These are phyloP conservation scores for Umbilicus rupestris DNA, from an alignment of 164 flowering plant genomes.

Conservation along the genomic window DNA sequence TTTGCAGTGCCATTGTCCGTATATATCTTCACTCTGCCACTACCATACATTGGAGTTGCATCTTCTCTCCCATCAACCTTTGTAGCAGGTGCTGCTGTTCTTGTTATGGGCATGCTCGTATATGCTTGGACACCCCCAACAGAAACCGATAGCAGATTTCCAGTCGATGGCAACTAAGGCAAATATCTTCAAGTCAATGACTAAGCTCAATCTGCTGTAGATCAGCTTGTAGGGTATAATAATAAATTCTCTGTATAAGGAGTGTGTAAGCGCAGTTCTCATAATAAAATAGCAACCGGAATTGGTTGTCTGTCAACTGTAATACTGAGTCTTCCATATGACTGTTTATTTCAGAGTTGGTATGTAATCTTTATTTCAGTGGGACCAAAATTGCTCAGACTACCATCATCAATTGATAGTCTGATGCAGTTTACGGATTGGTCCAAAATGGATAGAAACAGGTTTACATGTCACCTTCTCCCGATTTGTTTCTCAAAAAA, in stretches of 20 bases:
- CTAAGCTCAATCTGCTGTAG: background rate
- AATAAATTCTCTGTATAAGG: background rate
- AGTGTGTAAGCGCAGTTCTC: background rate
- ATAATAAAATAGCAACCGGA: background rate
- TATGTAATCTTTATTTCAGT: background rate
- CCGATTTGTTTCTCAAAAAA: too few species aligned
- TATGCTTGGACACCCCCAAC: constrained; percentile 55
- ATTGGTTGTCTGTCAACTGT: background rate
- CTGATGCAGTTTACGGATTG: background rate
- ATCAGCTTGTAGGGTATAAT: background rate
- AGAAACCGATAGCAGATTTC: background rate
- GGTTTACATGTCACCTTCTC: too few species aligned
- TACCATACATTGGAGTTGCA: constrained; percentile 74
- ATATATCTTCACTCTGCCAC: constrained; percentile 73
- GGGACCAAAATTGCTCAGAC: background rate
- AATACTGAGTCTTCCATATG: background rate
- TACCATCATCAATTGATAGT: background rate
- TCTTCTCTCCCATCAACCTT: constrained; percentile 78
- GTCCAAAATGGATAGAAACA: background rate
- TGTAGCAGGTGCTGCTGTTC: constrained; percentile 44
- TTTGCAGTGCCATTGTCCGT: constrained; percentile 76
- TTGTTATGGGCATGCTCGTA: constrained; percentile 57
- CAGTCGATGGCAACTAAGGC: background rate
- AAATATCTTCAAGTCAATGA: background rate
- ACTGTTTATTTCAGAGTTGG: background rate